Evolutionary conservation across 495 filamentous ascomycete species (phyloP).

Genomic region (Penicillium macrosclerotiorum): DNA sequence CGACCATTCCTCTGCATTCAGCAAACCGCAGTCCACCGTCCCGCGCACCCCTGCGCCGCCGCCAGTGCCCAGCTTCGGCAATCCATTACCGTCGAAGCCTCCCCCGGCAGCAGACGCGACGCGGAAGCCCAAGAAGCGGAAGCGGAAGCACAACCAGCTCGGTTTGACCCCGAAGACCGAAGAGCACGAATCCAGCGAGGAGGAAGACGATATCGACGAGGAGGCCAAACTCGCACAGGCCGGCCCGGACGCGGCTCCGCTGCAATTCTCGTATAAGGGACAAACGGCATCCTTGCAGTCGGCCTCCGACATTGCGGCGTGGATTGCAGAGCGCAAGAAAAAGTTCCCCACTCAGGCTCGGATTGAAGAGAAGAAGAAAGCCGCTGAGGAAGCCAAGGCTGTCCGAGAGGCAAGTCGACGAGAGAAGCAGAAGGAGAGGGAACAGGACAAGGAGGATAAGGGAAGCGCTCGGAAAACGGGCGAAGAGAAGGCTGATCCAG

Average conservation of each 20-base stretch:
- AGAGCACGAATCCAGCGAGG: conserved; percentile 65
- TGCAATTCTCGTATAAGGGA: conserved; percentile 45
- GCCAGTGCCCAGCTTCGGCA: conserved; percentile 61
- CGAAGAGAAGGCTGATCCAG: conserved; percentile 23
- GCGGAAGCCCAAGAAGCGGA: conserved; percentile 67
- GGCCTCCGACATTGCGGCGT: conserved; percentile 68
- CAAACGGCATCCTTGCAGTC: conserved; percentile 47
- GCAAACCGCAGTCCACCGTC: conserved; percentile 34
- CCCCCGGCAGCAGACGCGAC: conserved; percentile 42
- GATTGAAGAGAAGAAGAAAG: conserved; percentile 47
- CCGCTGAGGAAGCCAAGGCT: conserved; percentile 42
- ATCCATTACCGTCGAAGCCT: conserved; percentile 59
- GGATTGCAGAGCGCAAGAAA: conserved; percentile 77
- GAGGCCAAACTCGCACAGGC: conserved; percentile 48
- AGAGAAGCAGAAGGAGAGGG: conserved; percentile 32
- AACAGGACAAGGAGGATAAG: conserved; percentile 29
- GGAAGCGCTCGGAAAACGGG: conserved; percentile 24
- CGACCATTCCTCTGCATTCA: conserved; percentile 42
- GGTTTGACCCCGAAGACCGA: conserved; percentile 76
- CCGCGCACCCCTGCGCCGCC: conserved; percentile 51
- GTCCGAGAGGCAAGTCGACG: conserved; percentile 31
- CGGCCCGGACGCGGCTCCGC: conserved; percentile 24
- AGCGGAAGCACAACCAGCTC: conserved; percentile 73
- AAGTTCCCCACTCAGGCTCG: conserved; percentile 74
- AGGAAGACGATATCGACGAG: conserved; percentile 74